These are phyloP conservation scores for Apiospora hydei DNA, from an alignment of 2,329 filamentous ascomycete genomes.

Conservation along the genomic window DNA sequence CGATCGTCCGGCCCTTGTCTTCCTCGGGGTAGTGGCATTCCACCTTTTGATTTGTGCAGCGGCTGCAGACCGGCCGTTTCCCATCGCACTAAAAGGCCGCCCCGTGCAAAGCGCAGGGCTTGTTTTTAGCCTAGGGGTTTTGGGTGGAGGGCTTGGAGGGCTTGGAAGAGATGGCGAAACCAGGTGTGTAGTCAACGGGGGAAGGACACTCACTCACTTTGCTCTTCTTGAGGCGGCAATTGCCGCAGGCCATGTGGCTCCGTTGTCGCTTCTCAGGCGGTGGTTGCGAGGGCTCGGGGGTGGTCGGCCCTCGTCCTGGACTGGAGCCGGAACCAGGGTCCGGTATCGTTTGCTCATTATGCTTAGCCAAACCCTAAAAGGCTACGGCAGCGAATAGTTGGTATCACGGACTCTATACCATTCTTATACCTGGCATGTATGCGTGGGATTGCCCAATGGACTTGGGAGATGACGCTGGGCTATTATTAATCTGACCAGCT, in stretches of 20 bases:
- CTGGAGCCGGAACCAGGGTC: neutral
- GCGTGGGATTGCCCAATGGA: no score
- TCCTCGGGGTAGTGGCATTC: neutral
- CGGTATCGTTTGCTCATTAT: constrained; percentile 3
- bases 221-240: neutral
- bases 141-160: neutral
- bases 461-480: no score
- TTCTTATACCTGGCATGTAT: neutral
- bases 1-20: neutral
- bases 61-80: neutral
- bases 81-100: neutral
- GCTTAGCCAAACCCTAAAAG: neutral
- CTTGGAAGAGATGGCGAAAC: neutral
- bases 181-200: neutral
- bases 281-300: neutral
- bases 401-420: neutral
- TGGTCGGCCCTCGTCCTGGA: neutral
- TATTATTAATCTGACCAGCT: no score
- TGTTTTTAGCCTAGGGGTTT: neutral
- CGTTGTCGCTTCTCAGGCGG: neutral
- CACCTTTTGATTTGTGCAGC: neutral
- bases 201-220: neutral
- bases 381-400: neutral
- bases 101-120: neutral
- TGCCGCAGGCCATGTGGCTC: neutral